Conservation (phyloP, 768 basidiomycete species). For the Boletus rubropictus region DNA sequence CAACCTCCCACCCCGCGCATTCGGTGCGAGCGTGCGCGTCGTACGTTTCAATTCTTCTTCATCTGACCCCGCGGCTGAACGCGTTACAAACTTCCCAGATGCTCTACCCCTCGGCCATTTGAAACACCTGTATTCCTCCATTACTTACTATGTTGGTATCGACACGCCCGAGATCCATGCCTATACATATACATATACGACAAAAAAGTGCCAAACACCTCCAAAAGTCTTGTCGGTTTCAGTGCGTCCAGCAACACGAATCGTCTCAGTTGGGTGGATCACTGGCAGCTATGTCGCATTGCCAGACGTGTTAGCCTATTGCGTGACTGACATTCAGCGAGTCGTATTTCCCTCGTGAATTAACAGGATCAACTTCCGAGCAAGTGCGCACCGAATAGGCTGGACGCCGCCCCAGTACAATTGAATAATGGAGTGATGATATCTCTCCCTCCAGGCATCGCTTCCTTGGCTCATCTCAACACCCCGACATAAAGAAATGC, state of each 20-base stretch:
- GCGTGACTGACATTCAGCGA: not conserved
- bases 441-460: not conserved
- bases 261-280: not conserved
- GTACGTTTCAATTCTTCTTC: slow-evolving; percentile 40
- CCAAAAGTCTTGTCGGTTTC: not conserved
- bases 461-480: not conserved
- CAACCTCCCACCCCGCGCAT: slow-evolving; percentile 92
- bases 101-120: slow-evolving; percentile 88
- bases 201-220: slow-evolving; percentile 8
- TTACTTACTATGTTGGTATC: slow-evolving; percentile 21
- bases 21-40: slow-evolving; percentile 89
- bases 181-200: slow-evolving; percentile 13
- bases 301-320: no score
- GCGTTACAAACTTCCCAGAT: slow-evolving; percentile 43
- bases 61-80: not conserved
- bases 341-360: not conserved
- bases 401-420: no score
- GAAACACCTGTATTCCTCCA: slow-evolving; percentile 31
- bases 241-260: not conserved
- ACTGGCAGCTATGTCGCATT: not conserved
- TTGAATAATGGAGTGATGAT: not conserved
- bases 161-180: slow-evolving; percentile 2
- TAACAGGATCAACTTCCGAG: not conserved
- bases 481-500: not conserved
- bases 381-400: not conserved